Conservation (phyloP, 306 rosid species). For the Ochetophila trinervis region DNA sequence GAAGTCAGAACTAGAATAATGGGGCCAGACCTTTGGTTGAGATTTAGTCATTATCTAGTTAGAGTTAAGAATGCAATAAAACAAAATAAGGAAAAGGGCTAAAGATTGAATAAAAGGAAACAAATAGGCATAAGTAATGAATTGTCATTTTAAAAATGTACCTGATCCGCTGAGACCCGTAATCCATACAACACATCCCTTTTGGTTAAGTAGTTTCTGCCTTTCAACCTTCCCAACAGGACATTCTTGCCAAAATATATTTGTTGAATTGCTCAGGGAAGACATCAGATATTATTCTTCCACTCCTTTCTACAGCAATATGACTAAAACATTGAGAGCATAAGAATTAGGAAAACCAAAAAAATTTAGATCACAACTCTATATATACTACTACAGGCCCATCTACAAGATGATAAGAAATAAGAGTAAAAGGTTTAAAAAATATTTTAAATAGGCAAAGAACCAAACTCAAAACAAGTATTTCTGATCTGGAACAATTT, state of each 20-base stretch:
- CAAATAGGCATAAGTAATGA: background rate
- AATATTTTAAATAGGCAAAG: no score
- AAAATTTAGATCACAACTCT: background rate
- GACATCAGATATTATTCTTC: slow-evolving; percentile 49
- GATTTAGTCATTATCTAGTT: background rate
- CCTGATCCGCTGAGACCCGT: slow-evolving; percentile 97
- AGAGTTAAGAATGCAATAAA: background rate
- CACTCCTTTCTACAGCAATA: slow-evolving; percentile 20
- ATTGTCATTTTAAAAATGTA: slow-evolving; percentile 21
- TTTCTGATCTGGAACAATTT: no score
- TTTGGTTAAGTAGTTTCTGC: slow-evolving; percentile 82
- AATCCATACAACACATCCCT: slow-evolving; percentile 89
- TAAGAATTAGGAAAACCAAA: background rate
- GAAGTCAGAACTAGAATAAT: no score
- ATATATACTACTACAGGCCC: background rate
- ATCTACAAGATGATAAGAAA: no score
- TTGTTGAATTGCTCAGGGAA: slow-evolving; percentile 57
- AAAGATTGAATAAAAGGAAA: background rate
- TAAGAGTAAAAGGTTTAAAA: no score
- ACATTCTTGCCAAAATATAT: slow-evolving; percentile 84
- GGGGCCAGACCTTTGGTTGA: no score
- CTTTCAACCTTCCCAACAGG: slow-evolving; percentile 65
- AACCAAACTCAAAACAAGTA: no score
- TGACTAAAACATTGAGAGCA: slow-evolving; percentile 25
- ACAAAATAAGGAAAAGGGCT: background rate